Base-by-base conservation (phyloP, 768 basidiomycete genomes). In the Lactifluus hygrophoroides region DNA sequence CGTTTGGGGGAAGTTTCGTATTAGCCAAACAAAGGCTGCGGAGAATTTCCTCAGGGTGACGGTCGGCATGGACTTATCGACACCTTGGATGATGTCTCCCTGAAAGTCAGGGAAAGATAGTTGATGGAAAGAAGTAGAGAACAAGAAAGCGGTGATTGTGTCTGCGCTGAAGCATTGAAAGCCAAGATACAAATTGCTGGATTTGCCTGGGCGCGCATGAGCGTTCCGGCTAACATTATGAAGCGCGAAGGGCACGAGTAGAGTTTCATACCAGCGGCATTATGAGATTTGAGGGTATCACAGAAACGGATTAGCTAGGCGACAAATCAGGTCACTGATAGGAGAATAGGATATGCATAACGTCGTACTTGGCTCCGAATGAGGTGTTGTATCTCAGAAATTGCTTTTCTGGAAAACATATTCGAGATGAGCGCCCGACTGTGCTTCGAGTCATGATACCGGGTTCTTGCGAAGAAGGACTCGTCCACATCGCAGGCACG, bases 91-190 rank as follows among this genome's bases (percentile, higher is more conserved):
- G 14, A 77, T 55, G 6, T 72, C 72, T 17, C 71, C 66, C 14
- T 63, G 62, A 57, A 79, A 78, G 9, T 68, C 66, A 5, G 67
- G 69, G 37, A 56, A 63, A 23, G 70, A 67, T 14, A 77, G 64
- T 10, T 70, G 66, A 46, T 73, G 65, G 30, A 69, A 58, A 21
- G 66, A 71, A 27, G 67, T 64, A 11, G 70, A 69, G 51, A 78
- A 77, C 62, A 72, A 73, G 60, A 76, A 75, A 6, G 71, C 67
- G 10, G 76, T 69, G 50, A 79, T 74, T 47, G 76, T 72, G 59
- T 78, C 78, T 58, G 76, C 64, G 10, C 76, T 71, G 14, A 71
- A 67, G 34, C 74, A 74, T 34, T 75, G 71, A 51, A 75, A 78
- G 3, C 75, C 76, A 34, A 72, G 64, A 65, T 71, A 73, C 64